Evolutionary conservation across 2,329 filamentous ascomycete genomes (phyloP).

Genomic region (Colletotrichum lupini): DNA sequence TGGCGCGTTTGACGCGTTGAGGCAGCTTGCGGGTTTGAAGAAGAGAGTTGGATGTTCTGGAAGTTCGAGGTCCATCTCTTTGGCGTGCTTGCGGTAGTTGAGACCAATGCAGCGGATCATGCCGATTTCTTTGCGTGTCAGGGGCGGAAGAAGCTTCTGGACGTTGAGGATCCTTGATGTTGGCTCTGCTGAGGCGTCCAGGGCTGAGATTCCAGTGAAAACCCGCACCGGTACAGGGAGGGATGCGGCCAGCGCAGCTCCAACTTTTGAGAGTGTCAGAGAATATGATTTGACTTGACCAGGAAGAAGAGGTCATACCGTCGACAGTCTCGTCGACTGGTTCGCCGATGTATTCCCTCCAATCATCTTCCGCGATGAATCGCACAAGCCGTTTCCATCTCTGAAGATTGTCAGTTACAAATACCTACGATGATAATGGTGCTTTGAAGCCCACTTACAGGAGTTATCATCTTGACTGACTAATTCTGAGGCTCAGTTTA

Average conservation of each 20-base stretch:
- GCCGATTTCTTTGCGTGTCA: slow-evolving; percentile 60
- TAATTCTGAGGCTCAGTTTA: background rate
- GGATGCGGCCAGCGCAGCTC: slow-evolving; percentile 37
- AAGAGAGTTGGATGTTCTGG: slow-evolving; percentile 46
- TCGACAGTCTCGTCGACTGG: slow-evolving; percentile 38
- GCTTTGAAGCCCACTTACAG: background rate
- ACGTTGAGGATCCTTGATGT: slow-evolving; percentile 44
- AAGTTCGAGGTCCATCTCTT: slow-evolving; percentile 44
- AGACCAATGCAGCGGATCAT: slow-evolving; percentile 65
- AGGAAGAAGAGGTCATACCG: slow-evolving; percentile 20
- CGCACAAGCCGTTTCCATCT: slow-evolving; percentile 39
- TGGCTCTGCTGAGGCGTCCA: slow-evolving; percentile 42
- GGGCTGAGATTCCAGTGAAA: slow-evolving; percentile 36
- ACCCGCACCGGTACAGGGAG: slow-evolving; percentile 36
- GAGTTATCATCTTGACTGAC: slow-evolving; percentile 14
- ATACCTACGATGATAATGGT: too few species aligned
- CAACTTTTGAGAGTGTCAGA: slow-evolving; percentile 30
- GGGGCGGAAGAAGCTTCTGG: slow-evolving; percentile 44
- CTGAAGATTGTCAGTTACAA: slow-evolving; percentile 4
- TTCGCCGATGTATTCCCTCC: slow-evolving; percentile 41
- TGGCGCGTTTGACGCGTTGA: slow-evolving; percentile 52
- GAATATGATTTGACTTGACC: background rate
- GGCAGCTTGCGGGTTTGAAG: slow-evolving; percentile 54
- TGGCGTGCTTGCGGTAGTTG: slow-evolving; percentile 48
- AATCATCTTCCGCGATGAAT: slow-evolving; percentile 40